phyloP scores from a whole-genome alignment of 345 rosid species.

The Lepidium didymum region DNA sequence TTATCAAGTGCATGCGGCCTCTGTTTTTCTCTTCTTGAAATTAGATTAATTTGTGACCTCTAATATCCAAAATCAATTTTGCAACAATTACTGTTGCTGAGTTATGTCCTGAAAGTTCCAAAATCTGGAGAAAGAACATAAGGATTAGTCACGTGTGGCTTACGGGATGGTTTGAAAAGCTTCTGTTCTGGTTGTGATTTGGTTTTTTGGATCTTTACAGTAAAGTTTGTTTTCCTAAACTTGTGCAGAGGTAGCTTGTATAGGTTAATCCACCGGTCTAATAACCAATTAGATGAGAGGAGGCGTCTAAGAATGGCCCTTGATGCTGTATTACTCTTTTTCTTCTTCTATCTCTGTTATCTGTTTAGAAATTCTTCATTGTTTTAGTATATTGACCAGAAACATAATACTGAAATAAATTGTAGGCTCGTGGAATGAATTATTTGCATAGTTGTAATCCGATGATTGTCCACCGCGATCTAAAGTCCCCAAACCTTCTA shows the following conservation, averaged over 20 bases:
- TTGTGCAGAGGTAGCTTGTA: slow-evolving; percentile 96
- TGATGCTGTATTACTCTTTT: slow-evolving; percentile 62
- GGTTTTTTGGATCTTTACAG: not conserved
- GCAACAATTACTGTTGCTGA: not conserved
- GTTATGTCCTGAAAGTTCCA: not conserved
- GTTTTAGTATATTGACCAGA: slow-evolving; percentile 3
- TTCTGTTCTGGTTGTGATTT: not conserved
- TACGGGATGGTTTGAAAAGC: not conserved
- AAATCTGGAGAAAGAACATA: not conserved
- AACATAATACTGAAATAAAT: slow-evolving; percentile 8
- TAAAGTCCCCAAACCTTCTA: slow-evolving; percentile 90
- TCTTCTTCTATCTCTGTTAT: not conserved
- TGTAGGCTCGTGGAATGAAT: slow-evolving; percentile 98
- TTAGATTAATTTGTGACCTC: not conserved
- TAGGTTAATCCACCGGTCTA: slow-evolving; percentile 81
- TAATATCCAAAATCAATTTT: not conserved
- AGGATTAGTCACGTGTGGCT: not conserved
- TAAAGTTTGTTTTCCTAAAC: not conserved
- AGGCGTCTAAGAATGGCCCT: slow-evolving; percentile 94
- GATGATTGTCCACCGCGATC: slow-evolving; percentile 83
- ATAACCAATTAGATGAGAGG: slow-evolving; percentile 89
- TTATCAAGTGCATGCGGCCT: not conserved
- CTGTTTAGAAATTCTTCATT: not conserved
- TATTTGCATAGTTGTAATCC: slow-evolving; percentile 89
- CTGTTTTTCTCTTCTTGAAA: not conserved